A percentile compares a stretch with the other conserved stretches of the same genome.
These are phyloP conservation scores for Nissolia schottii DNA, from an alignment of 306 rosid species.

Conservation along the genomic window DNA sequence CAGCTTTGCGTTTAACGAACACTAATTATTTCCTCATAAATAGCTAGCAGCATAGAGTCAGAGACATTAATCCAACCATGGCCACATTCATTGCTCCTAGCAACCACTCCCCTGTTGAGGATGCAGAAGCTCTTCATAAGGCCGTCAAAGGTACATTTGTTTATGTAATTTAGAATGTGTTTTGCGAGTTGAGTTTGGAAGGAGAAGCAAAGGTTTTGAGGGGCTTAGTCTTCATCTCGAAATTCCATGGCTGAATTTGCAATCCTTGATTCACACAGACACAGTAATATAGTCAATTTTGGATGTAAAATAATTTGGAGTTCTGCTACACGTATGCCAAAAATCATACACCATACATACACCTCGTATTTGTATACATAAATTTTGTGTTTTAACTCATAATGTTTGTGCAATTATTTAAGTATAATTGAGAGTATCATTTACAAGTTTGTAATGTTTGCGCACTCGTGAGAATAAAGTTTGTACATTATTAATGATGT, in stretches of 20 bases:
- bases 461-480: too few species aligned
- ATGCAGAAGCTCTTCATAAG: slow-evolving; percentile 49
- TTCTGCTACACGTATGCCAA: too few species aligned
- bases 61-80: slow-evolving; percentile 31
- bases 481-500: too few species aligned
- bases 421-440: too few species aligned
- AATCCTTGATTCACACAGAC: background rate
- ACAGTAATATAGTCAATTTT: background rate
- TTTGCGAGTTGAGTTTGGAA: too few species aligned
- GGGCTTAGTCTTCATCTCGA: background rate
- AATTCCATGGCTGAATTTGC: background rate
- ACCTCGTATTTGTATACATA: too few species aligned
- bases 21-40: background rate
- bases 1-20: background rate
- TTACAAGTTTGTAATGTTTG: too few species aligned
- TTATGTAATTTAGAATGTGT: background rate
- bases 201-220: too few species aligned
- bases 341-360: too few species aligned
- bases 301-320: background rate
- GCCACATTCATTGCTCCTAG: slow-evolving; percentile 42
- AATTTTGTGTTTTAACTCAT: too few species aligned
- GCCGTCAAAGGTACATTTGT: slow-evolving; percentile 45
- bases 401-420: too few species aligned
- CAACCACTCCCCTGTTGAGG: slow-evolving; percentile 42
- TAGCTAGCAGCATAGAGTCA: background rate